Evolutionary conservation across 1,284 basidiomycete species (phyloP), one percentile per base, ranked within the genome.

Genomic region (Pseudozyma sp.): DNA sequence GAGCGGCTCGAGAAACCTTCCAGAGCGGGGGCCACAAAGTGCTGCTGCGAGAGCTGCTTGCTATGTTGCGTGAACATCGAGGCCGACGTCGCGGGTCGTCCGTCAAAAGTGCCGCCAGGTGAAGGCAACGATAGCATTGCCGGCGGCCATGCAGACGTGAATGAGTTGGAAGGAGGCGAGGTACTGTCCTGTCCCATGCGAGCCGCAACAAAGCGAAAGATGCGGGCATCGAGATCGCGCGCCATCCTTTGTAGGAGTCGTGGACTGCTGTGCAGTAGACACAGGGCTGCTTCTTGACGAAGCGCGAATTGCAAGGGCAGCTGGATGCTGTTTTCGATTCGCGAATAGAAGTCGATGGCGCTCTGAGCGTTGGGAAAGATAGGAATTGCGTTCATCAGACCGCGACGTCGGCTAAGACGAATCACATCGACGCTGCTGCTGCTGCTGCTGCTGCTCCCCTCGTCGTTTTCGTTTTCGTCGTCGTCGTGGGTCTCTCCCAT

Each of bases 131-230:
- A 2, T 2, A 46, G 44, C 44, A 46, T 6, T 14, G 44, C 7
- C 7, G 44, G 44, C 19, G 44, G 44, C 44, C 29, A 7, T 8
- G 24, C 4, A 6, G 24, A 5, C 30, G 24, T 6, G 14, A 30
- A 30, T 7, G 44, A 24, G 7, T 5, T 13, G n/a, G 4, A 13
- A 5, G 24, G 9, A 14, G 44, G 4, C 7, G 44, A 5, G 24
- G 11, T 30, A 24, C 44, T 46, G 19, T 30, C 24, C 24, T 46
- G 44, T 46, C 24, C 44, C 44, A 46, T 46, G 7, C 44, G 44
- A 6, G 44, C 19, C 9, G 44, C 44, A 31, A 46, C 24, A 14
- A 46, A 46, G 44, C 44, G 44, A 46, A 46, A 46, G 44, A 46
- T 46, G 4, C 44, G 19, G 9, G 44, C 44, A 31, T 46, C 44